Base-by-base conservation (phyloP, 2,329 filamentous ascomycete species). In the Phymatotrichopsis omnivora region DNA sequence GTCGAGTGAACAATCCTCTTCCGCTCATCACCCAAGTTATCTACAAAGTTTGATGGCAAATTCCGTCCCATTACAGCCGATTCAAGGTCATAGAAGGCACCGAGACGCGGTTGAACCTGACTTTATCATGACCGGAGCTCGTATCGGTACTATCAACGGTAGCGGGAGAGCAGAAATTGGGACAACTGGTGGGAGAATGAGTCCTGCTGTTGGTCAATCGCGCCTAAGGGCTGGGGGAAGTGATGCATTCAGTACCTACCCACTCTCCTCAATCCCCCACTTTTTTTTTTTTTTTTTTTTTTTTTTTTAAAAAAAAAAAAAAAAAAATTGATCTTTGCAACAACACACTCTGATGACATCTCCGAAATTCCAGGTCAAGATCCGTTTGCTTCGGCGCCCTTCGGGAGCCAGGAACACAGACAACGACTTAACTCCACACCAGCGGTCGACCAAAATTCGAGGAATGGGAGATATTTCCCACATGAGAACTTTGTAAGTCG, bases 61-160 rank as follows among this genome's bases (percentile, higher is more conserved):
- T n/a, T n/a, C n/a, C n/a, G n/a, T 20, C 29, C 12, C 34, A 28
- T 23, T 35, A 35, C 11, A 17, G 14, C 12, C 45, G 29, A 22
- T 16, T 31, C 32, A 24, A 7, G 24, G 39, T 2, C 14, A 31
- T 12, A 35, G 22, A 10, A 39, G 40, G 8, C 45, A 31, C 2
- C 40, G 38, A 36, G 27, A 38, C 23, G 36, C 23, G 8, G 36
- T 20, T 7, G 41, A 49, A 6, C 41, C 49, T 7, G 51, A 53
- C 12, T 49, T 49, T 27, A 41, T 49, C 17, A 45, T 45, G 28
- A 42, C 37, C 20, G 49, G 51, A 4, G 44, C 51, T 7, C 32
- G 45, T n/a, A 38, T 53, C 19, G 44, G 49, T 11, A 52, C 25
- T 24, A 40, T 46, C 17, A 47, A 41, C 23, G 47, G 50, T 3